Evolutionary conservation across 805 yeast species (phyloP), one percentile per base, ranked within the genome.

Genomic region (Wickerhamomyces ciferrii): DNA sequence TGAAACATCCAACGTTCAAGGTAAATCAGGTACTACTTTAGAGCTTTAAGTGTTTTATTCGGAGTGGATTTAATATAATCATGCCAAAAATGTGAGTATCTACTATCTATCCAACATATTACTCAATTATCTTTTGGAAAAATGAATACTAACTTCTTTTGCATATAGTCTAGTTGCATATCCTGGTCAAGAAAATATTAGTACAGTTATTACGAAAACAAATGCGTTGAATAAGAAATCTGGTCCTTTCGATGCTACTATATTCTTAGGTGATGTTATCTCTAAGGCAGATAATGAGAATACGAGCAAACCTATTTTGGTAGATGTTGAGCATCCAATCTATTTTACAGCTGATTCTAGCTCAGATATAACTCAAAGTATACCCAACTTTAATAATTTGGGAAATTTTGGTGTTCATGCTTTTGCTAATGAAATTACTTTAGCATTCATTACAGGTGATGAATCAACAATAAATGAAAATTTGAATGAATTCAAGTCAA

Each of bases 161-260:
- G 7, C n/a, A 15, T 17, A 37, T 10, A 43, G 45, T 7, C 29
- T 43, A 20, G 41, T 44, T 15, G 32, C 35, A 1, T 32, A 44
- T 39, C 46, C 46, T 11, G 46, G 46, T 1, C 20, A 21, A 8
- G 14, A 51, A 7, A 51, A 50, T 31, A 17, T 64, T 2, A 58
- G 63, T 8, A 47, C 53, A 2, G 60, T 65, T 5, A 51, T 83
- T 8, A 69, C 71, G 0, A 76, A 75, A 48, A 71, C 81, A 4
- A 75, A 78, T 53, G 49, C 67, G 1, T 70, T 83, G 43, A 68
- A 81, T 53, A 48, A 58, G 20, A 83, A 79, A 53, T 81, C 80
- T 39, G 90, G 90, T 0, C 89, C 89, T 0, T 84, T 84, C 55
- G 83, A 75, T 41, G 67, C 75, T 2, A 74, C 76, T 0, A 36